These are phyloP conservation scores for Penicillium concentricum DNA, from an alignment of 2,329 filamentous ascomycete species.

Conservation along the genomic window DNA sequence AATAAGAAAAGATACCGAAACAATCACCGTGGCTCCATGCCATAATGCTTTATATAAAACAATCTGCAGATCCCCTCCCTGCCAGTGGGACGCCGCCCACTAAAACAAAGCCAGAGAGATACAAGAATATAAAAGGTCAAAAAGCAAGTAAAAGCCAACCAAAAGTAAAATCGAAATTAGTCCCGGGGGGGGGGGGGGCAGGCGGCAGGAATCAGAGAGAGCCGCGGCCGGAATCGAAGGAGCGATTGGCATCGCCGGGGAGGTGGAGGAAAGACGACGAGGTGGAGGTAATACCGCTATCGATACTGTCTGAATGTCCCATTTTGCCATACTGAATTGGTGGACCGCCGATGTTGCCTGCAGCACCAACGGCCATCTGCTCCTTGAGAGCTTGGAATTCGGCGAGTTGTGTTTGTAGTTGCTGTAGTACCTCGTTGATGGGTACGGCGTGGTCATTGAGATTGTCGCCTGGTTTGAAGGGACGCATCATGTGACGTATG, in stretches of 20 bases:
- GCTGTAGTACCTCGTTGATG: slow-evolving; percentile 64
- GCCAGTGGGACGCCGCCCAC: slow-evolving; percentile 28
- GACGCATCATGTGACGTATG: slow-evolving; percentile 74
- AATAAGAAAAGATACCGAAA: slow-evolving; percentile 15
- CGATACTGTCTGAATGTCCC: slow-evolving; percentile 14
- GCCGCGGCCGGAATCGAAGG: slow-evolving; percentile 18
- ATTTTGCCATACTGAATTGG: slow-evolving; percentile 5
- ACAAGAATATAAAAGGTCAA: slow-evolving; percentile 4
- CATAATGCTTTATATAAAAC: slow-evolving; percentile 26
- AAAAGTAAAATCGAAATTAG: slow-evolving; percentile 4
- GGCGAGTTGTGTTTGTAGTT: slow-evolving; percentile 42
- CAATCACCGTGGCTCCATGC: slow-evolving; percentile 27
- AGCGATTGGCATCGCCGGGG: slow-evolving; percentile 16
- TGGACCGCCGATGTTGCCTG: slow-evolving; percentile 24
- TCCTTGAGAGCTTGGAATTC: slow-evolving; percentile 44
- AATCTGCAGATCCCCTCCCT: slow-evolving; percentile 18
- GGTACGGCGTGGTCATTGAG: slow-evolving; percentile 74
- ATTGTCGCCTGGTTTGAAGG: slow-evolving; percentile 60
- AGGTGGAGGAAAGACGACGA: slow-evolving; percentile 32
- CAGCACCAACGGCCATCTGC: slow-evolving; percentile 33
- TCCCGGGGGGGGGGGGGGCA: slow-evolving; percentile 1
- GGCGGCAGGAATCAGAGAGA: slow-evolving; percentile 9
- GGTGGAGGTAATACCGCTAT: slow-evolving; percentile 23
- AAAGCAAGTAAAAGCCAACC: slow-evolving; percentile 4
- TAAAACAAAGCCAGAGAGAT: slow-evolving; percentile 2